phyloP scores from a whole-genome alignment of 164 flowering plant species.

The Dillenia suffruticosa region DNA sequence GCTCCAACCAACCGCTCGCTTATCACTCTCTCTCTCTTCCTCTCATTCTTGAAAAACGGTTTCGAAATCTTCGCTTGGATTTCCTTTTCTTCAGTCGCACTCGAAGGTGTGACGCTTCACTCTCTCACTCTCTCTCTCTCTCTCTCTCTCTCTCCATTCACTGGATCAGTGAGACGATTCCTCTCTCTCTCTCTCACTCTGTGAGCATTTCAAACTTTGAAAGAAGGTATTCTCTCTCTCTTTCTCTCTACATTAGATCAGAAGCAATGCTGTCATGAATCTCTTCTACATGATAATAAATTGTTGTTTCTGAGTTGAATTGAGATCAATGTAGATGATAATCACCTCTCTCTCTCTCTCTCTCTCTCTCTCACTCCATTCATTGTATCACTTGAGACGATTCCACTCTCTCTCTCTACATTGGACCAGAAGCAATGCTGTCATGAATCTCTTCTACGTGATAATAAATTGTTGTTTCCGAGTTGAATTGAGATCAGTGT shows the following conservation, averaged over 20 bases:
- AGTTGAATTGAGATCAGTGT: too few relatives aligned
- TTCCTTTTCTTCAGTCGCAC: slow-evolving; percentile 13
- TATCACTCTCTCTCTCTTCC: too few relatives aligned
- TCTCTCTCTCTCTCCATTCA: background rate
- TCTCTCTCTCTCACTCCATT: background rate
- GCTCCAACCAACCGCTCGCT: background rate
- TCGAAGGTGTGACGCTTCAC: background rate
- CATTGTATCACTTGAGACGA: background rate
- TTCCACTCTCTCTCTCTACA: background rate
- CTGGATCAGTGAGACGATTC: background rate
- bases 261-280: background rate
- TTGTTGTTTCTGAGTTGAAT: too few relatives aligned
- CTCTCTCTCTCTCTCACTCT: background rate
- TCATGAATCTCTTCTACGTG: too few relatives aligned
- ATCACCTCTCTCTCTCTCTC: too few relatives aligned
- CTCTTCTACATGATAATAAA: too few relatives aligned
- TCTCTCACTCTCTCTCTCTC: background rate
- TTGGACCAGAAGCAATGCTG: background rate
- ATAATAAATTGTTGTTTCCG: too few relatives aligned
- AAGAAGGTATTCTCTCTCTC: background rate
- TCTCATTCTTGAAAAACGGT: background rate
- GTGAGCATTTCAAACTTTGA: background rate
- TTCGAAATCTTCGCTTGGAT: slow-evolving; percentile 14
- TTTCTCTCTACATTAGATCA: background rate
- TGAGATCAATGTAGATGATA: too few relatives aligned